Base-by-base conservation (phyloP, 306 rosid species). In the Hylodesmum podocarpum region DNA sequence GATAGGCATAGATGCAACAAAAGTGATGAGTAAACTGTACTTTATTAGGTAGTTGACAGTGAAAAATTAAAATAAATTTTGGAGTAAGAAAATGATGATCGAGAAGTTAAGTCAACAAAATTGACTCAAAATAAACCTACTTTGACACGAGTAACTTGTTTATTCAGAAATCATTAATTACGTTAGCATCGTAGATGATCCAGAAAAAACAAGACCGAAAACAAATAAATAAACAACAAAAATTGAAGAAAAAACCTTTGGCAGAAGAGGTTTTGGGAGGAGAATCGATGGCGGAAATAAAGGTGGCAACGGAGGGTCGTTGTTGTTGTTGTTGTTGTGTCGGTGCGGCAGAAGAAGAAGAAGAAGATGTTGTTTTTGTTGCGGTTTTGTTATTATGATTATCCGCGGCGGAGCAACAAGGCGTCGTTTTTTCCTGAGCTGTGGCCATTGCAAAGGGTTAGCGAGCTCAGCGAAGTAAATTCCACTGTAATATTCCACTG, bases 401-500 rank as follows among this genome's bases (percentile, higher is more conserved):
- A 25, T 64, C n/a, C 14, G 76, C 7, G 66, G 54, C 10, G 74
- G 54, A 7, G 74, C 80, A 83, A 68, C 84, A 84, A 62, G 87
- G 94, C 96, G 94, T 86, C 94, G 92, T 50, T 84, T 91, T 89
- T 89, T 89, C 87, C 96, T 83, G 90, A 91, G 87, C 76, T 91
- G 94, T 27, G 94, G 96, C 96, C 96, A 91, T 91, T 91, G 96
- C 19, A 84, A 76, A 74, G 96, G 96, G 77, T 91, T 91, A 51
- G 84, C 89, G 14, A 91, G 89, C 82, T 89, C 89, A 80, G 84
- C 86, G 89, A 63, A 71, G 85, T 76, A 87, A 72, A 82, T 79
- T 15, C 72, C 90, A 82, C 82, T 84, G 90, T 80, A 86, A 79
- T 87, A 87, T 67, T 78, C 92, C 85, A 78, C 88, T 89, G 94